These are phyloP conservation scores for Myriosclerotinia duriaeana DNA, from an alignment of 2,329 filamentous ascomycete species.

Conservation along the genomic window DNA sequence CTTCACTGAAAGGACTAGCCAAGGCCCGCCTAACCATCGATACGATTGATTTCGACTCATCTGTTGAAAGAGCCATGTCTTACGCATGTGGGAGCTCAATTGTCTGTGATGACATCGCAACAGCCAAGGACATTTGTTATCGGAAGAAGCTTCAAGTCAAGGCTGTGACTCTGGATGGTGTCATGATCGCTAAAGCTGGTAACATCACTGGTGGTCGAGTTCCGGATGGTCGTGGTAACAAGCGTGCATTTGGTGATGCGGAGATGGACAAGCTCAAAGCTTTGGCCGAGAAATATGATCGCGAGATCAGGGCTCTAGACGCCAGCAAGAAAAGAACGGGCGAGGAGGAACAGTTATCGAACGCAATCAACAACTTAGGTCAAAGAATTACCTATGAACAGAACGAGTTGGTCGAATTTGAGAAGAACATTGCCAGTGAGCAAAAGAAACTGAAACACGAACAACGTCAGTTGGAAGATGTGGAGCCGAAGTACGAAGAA, in stretches of 20 bases:
- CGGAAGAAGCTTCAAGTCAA: slow-evolving; percentile 81
- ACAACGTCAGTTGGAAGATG: slow-evolving; percentile 69
- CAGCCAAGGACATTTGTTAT: slow-evolving; percentile 89
- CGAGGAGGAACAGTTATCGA: slow-evolving; percentile 78
- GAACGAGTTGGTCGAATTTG: slow-evolving; percentile 74
- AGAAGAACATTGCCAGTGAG: slow-evolving; percentile 82
- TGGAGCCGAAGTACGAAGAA: slow-evolving; percentile 74
- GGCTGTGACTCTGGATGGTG: slow-evolving; percentile 92
- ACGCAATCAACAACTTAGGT: slow-evolving; percentile 76
- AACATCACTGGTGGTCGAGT: slow-evolving; percentile 94
- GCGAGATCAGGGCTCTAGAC: slow-evolving; percentile 77
- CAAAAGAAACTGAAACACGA: slow-evolving; percentile 75
- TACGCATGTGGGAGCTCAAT: slow-evolving; percentile 95
- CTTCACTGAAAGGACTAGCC: slow-evolving; percentile 84
- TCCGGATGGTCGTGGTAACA: slow-evolving; percentile 68
- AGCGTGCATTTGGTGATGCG: slow-evolving; percentile 83
- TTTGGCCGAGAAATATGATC: slow-evolving; percentile 70
- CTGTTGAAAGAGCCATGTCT: slow-evolving; percentile 86
- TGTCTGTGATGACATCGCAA: slow-evolving; percentile 82
- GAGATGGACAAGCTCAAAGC: slow-evolving; percentile 84
- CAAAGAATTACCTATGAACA: slow-evolving; percentile 69
- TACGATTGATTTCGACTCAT: slow-evolving; percentile 88
- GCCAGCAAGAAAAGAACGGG: slow-evolving; percentile 71
- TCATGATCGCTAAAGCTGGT: slow-evolving; percentile 93
- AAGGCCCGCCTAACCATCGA: slow-evolving; percentile 89